Conservation (phyloP, 495 filamentous ascomycete genomes). For the Tuber aestivum region DNA sequence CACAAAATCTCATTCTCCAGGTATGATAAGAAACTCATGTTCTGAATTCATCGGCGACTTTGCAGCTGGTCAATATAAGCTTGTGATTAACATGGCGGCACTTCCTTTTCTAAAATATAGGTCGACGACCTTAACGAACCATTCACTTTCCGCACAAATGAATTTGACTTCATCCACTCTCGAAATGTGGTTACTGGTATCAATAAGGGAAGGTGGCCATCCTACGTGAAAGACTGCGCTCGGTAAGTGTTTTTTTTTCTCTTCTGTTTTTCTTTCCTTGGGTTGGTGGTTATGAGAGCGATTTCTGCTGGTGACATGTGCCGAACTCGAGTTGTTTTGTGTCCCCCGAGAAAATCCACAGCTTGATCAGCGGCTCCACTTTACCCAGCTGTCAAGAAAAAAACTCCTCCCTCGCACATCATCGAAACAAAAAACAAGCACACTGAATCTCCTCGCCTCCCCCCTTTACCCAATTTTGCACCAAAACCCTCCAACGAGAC, state of each 20-base stretch:
- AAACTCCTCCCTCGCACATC: neutral
- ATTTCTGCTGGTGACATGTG: neutral
- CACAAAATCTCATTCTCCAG: slow-evolving; percentile 41
- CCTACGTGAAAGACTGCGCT: slow-evolving; percentile 73
- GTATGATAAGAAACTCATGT: slow-evolving; percentile 23
- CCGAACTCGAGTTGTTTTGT: neutral
- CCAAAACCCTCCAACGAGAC: neutral
- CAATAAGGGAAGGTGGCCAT: slow-evolving; percentile 65
- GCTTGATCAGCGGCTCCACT: neutral
- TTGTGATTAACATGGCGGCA: slow-evolving; percentile 6
- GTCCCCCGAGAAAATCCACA: neutral
- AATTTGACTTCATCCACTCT: slow-evolving; percentile 90
- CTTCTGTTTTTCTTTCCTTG: neutral
- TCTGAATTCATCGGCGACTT: neutral
- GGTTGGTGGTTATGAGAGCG: neutral
- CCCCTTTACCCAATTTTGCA: neutral
- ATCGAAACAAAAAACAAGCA: neutral
- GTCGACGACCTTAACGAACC: slow-evolving; percentile 71
- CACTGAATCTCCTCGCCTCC: neutral
- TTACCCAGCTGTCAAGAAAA: neutral
- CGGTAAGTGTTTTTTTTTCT: slow-evolving; percentile 46
- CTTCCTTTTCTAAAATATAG: slow-evolving; percentile 41
- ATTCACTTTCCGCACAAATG: slow-evolving; percentile 66
- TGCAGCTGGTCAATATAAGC: neutral
- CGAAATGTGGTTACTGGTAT: slow-evolving; percentile 74